Conservation (phyloP, 2,329 filamentous ascomycete species). For the Paecilomyces formosus region DNA sequence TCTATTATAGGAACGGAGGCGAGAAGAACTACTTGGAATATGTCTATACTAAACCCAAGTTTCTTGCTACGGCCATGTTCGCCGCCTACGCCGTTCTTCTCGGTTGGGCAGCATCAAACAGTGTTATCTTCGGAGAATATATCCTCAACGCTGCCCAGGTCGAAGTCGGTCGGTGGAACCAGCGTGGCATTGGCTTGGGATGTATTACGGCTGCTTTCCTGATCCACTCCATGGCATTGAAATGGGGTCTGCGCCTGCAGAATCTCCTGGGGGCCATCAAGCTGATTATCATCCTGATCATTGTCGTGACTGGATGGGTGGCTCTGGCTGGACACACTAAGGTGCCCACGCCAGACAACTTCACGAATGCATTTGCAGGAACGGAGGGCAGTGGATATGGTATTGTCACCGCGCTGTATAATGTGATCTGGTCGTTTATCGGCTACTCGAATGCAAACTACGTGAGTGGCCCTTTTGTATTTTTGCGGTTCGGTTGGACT, state of each 20-base stretch:
- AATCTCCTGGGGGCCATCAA: conserved; percentile 45
- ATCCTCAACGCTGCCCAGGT: conserved; percentile 41
- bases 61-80: conserved; percentile 48
- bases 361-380: conserved; percentile 31
- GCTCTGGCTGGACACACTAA: conserved; percentile 32
- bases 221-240: conserved; percentile 41
- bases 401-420: conserved; percentile 54
- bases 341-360: conserved; percentile 29
- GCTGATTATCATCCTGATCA: conserved; percentile 42
- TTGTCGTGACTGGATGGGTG: conserved; percentile 38
- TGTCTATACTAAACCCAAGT: conserved; percentile 44
- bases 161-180: conserved; percentile 41
- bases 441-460: conserved; percentile 59
- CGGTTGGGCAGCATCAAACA: conserved; percentile 47
- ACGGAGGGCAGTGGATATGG: conserved; percentile 33
- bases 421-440: conserved; percentile 54
- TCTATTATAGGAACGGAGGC: conserved; percentile 38
- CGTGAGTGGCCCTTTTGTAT: conserved; percentile 23
- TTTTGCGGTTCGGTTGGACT: background rate
- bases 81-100: conserved; percentile 45
- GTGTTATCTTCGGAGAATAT: conserved; percentile 46
- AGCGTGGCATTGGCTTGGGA: conserved; percentile 41
- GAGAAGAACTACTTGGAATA: conserved; percentile 50
- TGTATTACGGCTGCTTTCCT: conserved; percentile 42
- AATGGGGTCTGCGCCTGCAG: conserved; percentile 41